Conservation (phyloP, 1,139 yeast genomes). For the Kazachstania sp. region DNA sequence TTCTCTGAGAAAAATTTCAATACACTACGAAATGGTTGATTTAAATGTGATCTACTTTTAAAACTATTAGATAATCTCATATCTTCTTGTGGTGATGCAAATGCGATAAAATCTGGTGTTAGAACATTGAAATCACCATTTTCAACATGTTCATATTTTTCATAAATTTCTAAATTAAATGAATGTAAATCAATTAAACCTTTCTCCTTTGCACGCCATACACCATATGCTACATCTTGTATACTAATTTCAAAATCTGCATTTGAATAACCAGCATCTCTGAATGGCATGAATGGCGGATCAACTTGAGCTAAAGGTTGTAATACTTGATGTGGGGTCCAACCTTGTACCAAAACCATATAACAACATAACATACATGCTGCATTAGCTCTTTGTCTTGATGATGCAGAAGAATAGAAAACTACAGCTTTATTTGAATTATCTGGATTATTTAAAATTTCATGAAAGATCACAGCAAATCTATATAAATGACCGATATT, state of each 20-base stretch:
- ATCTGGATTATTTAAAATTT: constrained; percentile 73
- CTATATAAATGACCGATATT: constrained; percentile 89
- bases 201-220: constrained; percentile 96
- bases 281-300: constrained; percentile 88
- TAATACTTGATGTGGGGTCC: constrained; percentile 97
- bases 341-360: constrained; percentile 88
- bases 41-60: constrained; percentile 33
- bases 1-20: constrained; percentile 62
- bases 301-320: constrained; percentile 90
- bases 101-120: constrained; percentile 90
- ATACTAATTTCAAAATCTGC: constrained; percentile 91
- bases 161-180: constrained; percentile 90
- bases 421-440: constrained; percentile 87
- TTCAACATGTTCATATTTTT: constrained; percentile 88
- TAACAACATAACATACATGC: constrained; percentile 91
- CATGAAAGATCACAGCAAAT: constrained; percentile 90
- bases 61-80: constrained; percentile 35
- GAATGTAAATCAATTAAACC: constrained; percentile 76
- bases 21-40: constrained; percentile 73
- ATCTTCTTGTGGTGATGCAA: constrained; percentile 91
- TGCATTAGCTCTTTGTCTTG: constrained; percentile 82
- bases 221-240: constrained; percentile 90
- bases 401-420: constrained; percentile 72
- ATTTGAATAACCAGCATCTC: constrained; percentile 95
- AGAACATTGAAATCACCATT: constrained; percentile 92